Evolutionary conservation across 208 protist species (phyloP).

Genomic region (Leishmania turanica): DNA sequence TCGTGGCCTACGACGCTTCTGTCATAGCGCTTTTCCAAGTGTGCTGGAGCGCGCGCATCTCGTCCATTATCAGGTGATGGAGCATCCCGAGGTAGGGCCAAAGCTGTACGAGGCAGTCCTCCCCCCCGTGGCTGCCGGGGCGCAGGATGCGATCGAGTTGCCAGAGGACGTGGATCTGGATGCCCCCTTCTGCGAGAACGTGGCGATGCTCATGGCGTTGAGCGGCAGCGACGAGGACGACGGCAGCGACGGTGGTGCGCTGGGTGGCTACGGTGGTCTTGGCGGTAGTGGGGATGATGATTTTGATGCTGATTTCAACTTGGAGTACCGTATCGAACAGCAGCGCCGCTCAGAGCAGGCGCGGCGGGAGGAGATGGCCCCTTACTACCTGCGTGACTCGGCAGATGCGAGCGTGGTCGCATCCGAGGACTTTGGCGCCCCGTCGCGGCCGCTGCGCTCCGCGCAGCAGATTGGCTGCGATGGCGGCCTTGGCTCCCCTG

Average conservation of each 20-base stretch:
- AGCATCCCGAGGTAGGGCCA: constrained; percentile 37
- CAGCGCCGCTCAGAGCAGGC: constrained; percentile 45
- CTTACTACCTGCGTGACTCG: constrained; percentile 75
- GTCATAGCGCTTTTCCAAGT: constrained; percentile 53
- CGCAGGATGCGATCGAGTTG: constrained; percentile 59
- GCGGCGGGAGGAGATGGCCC: constrained; percentile 58
- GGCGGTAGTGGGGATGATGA: constrained; percentile 11
- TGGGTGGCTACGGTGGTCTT: background rate
- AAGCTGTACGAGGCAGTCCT: constrained; percentile 63
- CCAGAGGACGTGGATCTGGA: constrained; percentile 64
- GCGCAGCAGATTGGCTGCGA: constrained; percentile 16
- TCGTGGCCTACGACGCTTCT: constrained; percentile 45
- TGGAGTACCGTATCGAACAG: constrained; percentile 56
- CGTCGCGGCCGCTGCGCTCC: constrained; percentile 2
- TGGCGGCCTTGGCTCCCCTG: background rate
- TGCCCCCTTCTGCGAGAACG: constrained; percentile 61
- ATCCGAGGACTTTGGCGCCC: background rate
- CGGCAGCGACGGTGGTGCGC: constrained; percentile 12
- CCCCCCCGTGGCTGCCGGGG: constrained; percentile 52
- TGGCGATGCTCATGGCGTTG: constrained; percentile 48
- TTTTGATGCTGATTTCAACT: constrained; percentile 34
- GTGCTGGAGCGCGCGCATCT: constrained; percentile 74
- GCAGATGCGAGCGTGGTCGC: background rate
- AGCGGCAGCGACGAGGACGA: constrained; percentile 55
- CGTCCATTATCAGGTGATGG: constrained; percentile 46